A percentile compares a stretch with the other conserved stretches of the same genome.
phyloP scores from a whole-genome alignment of 257 asterid species.

The Datura wrightii region DNA sequence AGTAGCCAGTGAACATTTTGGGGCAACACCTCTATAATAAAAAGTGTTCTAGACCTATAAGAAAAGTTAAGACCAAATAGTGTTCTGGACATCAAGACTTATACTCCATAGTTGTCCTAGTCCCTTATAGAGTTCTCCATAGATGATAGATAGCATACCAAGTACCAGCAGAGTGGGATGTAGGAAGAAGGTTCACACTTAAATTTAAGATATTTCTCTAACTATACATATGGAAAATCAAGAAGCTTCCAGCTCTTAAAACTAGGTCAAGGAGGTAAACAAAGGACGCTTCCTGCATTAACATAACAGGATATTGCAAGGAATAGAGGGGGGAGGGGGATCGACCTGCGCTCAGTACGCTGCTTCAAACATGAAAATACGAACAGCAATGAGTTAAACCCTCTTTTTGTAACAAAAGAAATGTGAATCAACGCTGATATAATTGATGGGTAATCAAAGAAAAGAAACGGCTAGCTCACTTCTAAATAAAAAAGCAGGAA shows the following conservation, averaged over 20 bases:
- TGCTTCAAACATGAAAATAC: neutral
- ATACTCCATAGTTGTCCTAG: neutral
- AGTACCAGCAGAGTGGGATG: neutral
- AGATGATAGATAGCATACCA: constrained; percentile 19
- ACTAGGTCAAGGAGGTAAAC: neutral
- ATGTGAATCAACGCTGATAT: neutral
- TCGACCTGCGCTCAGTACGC: neutral
- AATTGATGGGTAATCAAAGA: neutral
- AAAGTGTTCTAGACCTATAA: neutral
- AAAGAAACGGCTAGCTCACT: neutral
- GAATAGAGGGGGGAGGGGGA: neutral
- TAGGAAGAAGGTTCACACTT: neutral
- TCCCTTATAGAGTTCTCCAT: neutral
- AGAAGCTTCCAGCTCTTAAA: neutral
- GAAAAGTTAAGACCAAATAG: neutral
- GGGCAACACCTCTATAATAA: neutral
- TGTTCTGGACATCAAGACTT: neutral
- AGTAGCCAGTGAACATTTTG: neutral
- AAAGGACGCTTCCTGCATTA: neutral
- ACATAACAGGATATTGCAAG: neutral
- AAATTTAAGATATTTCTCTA: constrained; percentile 3
- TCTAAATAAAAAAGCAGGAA: neutral
- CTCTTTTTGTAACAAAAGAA: neutral
- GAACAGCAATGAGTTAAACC: neutral
- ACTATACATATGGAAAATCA: neutral